Evolutionary conservation across 2,329 filamentous ascomycete species (phyloP), one percentile per base, ranked within the genome.

Genomic region (Pseudogymnoascus destructans): DNA sequence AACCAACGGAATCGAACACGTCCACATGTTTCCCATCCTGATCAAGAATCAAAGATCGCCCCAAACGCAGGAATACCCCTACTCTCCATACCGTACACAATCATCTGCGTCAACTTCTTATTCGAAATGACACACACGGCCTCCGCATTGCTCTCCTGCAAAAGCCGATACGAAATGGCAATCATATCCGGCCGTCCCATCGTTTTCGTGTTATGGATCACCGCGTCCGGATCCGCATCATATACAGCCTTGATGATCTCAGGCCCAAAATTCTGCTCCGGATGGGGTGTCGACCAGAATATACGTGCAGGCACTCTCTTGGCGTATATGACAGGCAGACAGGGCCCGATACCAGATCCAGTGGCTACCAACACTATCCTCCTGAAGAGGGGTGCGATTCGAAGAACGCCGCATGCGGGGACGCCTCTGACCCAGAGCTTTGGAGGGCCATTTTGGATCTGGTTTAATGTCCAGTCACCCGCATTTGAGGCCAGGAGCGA

Each of bases 311-410:
- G 68, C 57, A 76, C 74, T 21, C 63, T 72, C 64, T 78, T 77
- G 63, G 74, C 76, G 58, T 72, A 74, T 15, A 67, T 65, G 15
- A 66, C 60, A 2, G 64, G 56, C 10, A 58, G 49, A 4, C 82
- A 79, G 0, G 86, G 86, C 0, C 84, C 86, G 59, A 89, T 87
- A 2, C 86, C 86, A 0, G 85, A 87, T 1, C 86, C 86, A 0
- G 86, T 89, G 4, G 81, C 83, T 6, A 89, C 79, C 60, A 89
- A 71, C 27, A 89, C 75, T 59, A 87, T 72, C 19, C 77, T 78
- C 59, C 75, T 75, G 72, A 88, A 89, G 25, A 89, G 74, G 0
- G 79, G 77, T 33, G 85, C 81, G 59, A 86, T 77, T 63, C 84
- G 80, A 65, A 86, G 78, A 32, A 89, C 82, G 38, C 85, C 85